Evolutionary conservation across 2,329 filamentous ascomycete genomes (phyloP).

Genomic region (Xylariaceae sp.): DNA sequence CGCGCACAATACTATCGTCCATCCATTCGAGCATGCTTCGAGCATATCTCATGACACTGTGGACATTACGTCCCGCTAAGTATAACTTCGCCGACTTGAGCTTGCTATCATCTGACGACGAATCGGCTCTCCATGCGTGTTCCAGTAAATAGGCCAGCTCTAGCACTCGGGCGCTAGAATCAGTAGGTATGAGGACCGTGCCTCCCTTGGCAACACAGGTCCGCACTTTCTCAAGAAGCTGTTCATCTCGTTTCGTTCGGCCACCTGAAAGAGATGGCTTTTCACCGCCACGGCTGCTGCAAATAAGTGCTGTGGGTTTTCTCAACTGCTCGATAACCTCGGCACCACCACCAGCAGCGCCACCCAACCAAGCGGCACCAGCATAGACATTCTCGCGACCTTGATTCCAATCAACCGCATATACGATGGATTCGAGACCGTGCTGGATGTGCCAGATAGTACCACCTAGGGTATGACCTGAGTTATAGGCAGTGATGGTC

Average conservation of each 20-base stretch:
- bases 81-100: constrained; percentile 61
- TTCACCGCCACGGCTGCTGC: constrained; percentile 77
- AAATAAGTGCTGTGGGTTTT: constrained; percentile 89
- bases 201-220: constrained; percentile 74
- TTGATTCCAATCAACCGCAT: constrained; percentile 97
- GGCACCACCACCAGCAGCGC: constrained; percentile 70
- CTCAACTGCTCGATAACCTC: constrained; percentile 91
- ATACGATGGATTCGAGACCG: constrained; percentile 92
- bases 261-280: constrained; percentile 65
- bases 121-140: constrained; percentile 76
- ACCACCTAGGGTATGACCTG: constrained; percentile 89
- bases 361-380: constrained; percentile 88
- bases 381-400: constrained; percentile 92
- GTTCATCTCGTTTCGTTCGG: constrained; percentile 76
- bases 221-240: constrained; percentile 76
- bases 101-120: constrained; percentile 45
- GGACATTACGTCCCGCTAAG: constrained; percentile 78
- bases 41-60: constrained; percentile 84
- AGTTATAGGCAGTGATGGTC: constrained; percentile 93
- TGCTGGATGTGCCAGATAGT: constrained; percentile 99
- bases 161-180: constrained; percentile 89
- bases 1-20: constrained; percentile 89
- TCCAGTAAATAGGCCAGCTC: constrained; percentile 91
- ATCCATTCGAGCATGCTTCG: constrained; percentile 99
- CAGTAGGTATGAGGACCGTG: constrained; percentile 86